phyloP scores from a whole-genome alignment of 2,329 filamentous ascomycete species.

The Sordariomycetes sp. region DNA sequence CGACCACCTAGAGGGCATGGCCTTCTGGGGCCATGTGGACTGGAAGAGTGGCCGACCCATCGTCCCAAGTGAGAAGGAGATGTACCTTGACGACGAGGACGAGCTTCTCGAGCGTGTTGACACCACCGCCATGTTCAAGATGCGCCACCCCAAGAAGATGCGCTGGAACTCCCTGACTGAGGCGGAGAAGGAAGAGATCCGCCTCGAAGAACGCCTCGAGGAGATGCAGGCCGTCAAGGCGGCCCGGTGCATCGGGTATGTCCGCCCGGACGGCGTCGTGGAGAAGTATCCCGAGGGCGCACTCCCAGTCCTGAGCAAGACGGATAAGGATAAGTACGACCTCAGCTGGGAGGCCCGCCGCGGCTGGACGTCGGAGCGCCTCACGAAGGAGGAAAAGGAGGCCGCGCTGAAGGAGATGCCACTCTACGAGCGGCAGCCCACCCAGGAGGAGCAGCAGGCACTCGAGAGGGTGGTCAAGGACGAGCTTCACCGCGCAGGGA shows the following conservation, averaged over 20 bases:
- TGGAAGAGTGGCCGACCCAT: conserved; percentile 37
- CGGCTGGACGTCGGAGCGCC: conserved; percentile 3
- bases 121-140: conserved; percentile 27
- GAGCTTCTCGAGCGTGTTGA: conserved; percentile 15
- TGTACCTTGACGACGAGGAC: conserved; percentile 35
- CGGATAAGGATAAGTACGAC: conserved; percentile 7
- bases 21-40: conserved; percentile 53
- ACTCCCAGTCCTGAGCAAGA: conserved; percentile 3
- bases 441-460: background rate
- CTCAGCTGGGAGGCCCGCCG: conserved; percentile 8
- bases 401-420: conserved; percentile 3
- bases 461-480: background rate
- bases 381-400: conserved; percentile 3
- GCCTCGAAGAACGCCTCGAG: conserved; percentile 10
- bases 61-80: conserved; percentile 36
- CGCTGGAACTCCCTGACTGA: conserved; percentile 25
- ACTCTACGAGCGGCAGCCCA: conserved; percentile 6
- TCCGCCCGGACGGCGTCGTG: background rate
- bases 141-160: conserved; percentile 32
- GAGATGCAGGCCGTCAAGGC: conserved; percentile 15
- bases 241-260: background rate
- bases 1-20: conserved; percentile 41
- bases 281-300: background rate
- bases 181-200: conserved; percentile 25
- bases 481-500: background rate